phyloP scores from a whole-genome alignment of 2,329 filamentous ascomycete genomes.

The Ophiostoma pallidulum region DNA sequence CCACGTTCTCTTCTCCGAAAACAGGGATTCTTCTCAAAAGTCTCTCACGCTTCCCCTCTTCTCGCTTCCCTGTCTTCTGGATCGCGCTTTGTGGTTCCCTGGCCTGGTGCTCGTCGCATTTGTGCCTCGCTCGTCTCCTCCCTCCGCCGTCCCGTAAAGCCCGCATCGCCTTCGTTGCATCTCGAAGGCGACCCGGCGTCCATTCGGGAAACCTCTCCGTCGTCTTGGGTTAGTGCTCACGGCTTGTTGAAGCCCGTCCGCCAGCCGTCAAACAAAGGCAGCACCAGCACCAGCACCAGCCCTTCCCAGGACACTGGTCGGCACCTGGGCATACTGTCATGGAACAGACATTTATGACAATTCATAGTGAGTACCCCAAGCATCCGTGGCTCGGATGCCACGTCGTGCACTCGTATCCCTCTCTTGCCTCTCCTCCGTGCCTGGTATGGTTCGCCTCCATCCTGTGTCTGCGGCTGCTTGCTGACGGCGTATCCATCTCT shows the following conservation, averaged over 20 bases:
- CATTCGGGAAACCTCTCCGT: too few species aligned
- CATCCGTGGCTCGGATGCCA: not conserved
- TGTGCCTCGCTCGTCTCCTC: not conserved
- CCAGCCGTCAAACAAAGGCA: too few species aligned
- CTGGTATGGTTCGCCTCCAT: too few species aligned
- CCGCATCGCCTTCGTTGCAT: too few species aligned
- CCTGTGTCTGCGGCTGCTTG: not conserved
- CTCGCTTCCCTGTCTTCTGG: not conserved
- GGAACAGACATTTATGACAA: constrained; percentile 87
- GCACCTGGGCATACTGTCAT: constrained; percentile 30
- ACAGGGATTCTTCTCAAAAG: not conserved
- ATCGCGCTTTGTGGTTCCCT: not conserved
- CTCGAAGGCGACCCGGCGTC: too few species aligned
- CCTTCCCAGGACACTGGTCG: constrained; percentile 14
- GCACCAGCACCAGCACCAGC: too few species aligned
- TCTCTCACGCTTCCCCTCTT: constrained; percentile 14
- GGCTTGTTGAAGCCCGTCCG: too few species aligned
- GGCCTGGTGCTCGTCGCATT: not conserved
- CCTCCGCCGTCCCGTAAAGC: not conserved
- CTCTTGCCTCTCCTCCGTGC: not conserved
- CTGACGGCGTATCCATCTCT: not conserved
- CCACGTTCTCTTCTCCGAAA: constrained; percentile 4
- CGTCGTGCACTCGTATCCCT: not conserved
- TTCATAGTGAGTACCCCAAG: constrained; percentile 58
- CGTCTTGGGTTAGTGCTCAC: too few species aligned